These are phyloP conservation scores for Neurospora tetraspora DNA, from an alignment of 495 filamentous ascomycete species.

Conservation along the genomic window DNA sequence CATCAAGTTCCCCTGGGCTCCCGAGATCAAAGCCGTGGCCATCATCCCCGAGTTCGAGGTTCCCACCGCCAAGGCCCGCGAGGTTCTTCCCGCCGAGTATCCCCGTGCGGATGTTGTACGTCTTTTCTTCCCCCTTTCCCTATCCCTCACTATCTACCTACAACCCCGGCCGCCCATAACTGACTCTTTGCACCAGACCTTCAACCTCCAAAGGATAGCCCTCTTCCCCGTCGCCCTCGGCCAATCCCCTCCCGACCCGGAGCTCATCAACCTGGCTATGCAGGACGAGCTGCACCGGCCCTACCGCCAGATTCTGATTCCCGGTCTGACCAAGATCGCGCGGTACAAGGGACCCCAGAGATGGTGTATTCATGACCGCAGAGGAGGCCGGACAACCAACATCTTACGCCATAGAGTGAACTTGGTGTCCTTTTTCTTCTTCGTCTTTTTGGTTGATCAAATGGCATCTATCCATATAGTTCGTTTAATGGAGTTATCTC, in stretches of 20 bases:
- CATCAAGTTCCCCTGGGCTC: conserved; percentile 81
- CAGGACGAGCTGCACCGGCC: conserved; percentile 96
- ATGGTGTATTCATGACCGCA: background rate
- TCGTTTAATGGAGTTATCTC: too few relatives aligned
- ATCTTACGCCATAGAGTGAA: conserved; percentile 3
- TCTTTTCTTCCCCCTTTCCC: too few relatives aligned
- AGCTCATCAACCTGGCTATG: conserved; percentile 93
- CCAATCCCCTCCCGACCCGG: conserved; percentile 77
- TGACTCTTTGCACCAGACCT: conserved; percentile 51
- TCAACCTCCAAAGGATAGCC: conserved; percentile 88
- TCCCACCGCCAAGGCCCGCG: conserved; percentile 74
- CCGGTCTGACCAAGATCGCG: conserved; percentile 73
- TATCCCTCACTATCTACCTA: too few relatives aligned
- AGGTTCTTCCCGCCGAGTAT: conserved; percentile 69
- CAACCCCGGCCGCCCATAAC: too few relatives aligned
- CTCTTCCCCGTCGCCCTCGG: conserved; percentile 79
- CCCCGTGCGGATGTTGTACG: conserved; percentile 66
- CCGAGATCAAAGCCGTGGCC: conserved; percentile 87
- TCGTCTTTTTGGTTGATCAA: too few relatives aligned
- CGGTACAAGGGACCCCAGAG: background rate
- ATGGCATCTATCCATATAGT: too few relatives aligned
- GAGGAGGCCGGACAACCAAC: conserved; percentile 2
- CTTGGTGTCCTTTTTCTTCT: too few relatives aligned
- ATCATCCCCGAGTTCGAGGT: conserved; percentile 95
- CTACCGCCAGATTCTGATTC: conserved; percentile 80